Base-by-base conservation (phyloP, 2,329 filamentous ascomycete species). In the Cadophora gregata region DNA sequence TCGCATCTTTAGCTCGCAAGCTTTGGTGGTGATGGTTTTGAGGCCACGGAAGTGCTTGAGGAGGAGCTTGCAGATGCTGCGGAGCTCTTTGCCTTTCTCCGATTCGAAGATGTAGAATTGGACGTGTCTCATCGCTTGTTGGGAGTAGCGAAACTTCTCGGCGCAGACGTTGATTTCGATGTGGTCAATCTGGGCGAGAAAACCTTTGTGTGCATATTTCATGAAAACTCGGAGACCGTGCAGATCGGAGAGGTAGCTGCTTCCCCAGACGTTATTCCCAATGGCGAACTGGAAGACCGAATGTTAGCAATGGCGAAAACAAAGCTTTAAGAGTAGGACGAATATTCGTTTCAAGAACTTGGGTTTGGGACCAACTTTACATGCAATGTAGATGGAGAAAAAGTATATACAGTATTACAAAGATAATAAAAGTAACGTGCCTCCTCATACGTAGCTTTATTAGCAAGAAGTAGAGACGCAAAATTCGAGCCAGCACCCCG, bases 81-180 rank as follows among this genome's bases (percentile, higher is more conserved):
- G 36, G 1, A 58, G 21, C 8, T 58, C 53, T 25, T 24, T 19
- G n/a, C 53, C n/a, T 31, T 33, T 24, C n/a, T 36, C 53, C 3
- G 29, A 3, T 3, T 38, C 31, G 33, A 38, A 33, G 10, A 3
- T 0, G 53, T 38, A 58, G 33, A 42, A 58, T 14, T 24, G 8
- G 19, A 14, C 36, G 16, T 38, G 36, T 14, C 16, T 7, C 36
- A 38, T 58, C 6, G 16, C 10, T 31, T 12, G 6, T 2, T 7
- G 3, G n/a, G 31, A 36, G 7, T 21, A 24, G 9, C 4, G 31
- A 33, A 24, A 19, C n/a, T 25, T 25, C 1, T 24, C 19, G 4
- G 53, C 53, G 8, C 53, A 58, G 10, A 58, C 31, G 12, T 58
- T 58, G 33, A 58, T 58, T 12, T 58, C 53, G 21, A 42, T 38